Evolutionary conservation across 1,284 basidiomycete species (phyloP).

Genomic region (Rhodotorula glutinis): DNA sequence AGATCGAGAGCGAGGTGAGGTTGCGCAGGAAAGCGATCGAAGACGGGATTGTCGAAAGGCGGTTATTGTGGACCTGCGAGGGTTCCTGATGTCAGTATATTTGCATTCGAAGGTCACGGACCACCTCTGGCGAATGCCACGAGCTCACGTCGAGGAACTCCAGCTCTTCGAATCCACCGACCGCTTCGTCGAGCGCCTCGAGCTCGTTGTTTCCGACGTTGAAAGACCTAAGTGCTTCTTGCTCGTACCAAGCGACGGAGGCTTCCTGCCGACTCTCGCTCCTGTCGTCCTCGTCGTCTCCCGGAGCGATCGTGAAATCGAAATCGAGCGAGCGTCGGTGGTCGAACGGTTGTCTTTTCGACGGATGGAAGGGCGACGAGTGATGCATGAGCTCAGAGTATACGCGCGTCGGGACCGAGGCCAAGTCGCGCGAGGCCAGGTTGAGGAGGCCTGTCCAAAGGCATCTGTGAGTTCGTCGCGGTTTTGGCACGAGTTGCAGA

Average conservation of each 20-base stretch:
- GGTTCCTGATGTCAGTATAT: too few relatives aligned
- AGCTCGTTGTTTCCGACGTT: conserved; percentile 34
- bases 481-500: too few relatives aligned
- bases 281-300: conserved; percentile 3
- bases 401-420: conserved; percentile 10
- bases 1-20: conserved; percentile 32
- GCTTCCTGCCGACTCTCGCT: neutral
- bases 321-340: neutral
- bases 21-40: conserved; percentile 25
- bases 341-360: neutral
- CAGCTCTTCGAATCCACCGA: conserved; percentile 35
- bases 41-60: conserved; percentile 18
- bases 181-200: conserved; percentile 14
- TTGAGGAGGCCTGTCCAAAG: conserved; percentile 24
- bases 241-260: conserved; percentile 29
- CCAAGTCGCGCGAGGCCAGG: conserved; percentile 23
- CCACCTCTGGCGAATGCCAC: too few relatives aligned
- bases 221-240: conserved; percentile 23
- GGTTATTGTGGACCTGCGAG: conserved; percentile 34
- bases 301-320: conserved; percentile 6
- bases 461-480: neutral
- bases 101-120: too few relatives aligned
- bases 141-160: conserved; percentile 30
- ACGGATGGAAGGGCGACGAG: conserved; percentile 24
- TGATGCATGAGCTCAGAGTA: conserved; percentile 28